Evolutionary conservation across 768 basidiomycete species (phyloP), one percentile per base, ranked within the genome.

Genomic region (Psilocybe cubensis): DNA sequence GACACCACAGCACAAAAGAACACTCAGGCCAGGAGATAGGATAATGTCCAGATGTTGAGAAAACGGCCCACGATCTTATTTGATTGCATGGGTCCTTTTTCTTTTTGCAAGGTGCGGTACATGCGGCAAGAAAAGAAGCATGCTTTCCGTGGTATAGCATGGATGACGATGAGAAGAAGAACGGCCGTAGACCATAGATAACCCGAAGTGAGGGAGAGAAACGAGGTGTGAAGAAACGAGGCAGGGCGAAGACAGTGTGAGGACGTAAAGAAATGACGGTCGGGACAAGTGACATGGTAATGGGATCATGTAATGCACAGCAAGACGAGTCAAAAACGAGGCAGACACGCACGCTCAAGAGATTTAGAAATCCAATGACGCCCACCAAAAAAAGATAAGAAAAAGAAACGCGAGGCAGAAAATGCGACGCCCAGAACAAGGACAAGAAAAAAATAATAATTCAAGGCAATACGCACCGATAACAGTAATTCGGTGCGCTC

Each of bases 401-500:
- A 38, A 35, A 42, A 57, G n/a, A 52, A 48, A 42, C 21, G 21
- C 11, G 24, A 8, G 51, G 25, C 10, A 20, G 14, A 18, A 40
- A n/a, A n/a, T n/a, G n/a, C 33, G 27, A 35, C 23, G 20, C 33
- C 27, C 28, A 21, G 2, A 38, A n/a, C 44, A 25, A 21, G 21
- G 52, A 9, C 29, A 29, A 47, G 17, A 41, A 41, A 40, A 25
- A 52, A 44, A 25, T 0, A 58, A 31, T 20, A 31, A 3, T 17
- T 27, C 17, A 40, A 24, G 8, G 42, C 44, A 31, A 54, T 14
- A 80, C 87, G 60, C 66, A 96, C 92, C 96, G 81, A 74, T 98
- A 98, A 74, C 96, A 98, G 71, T 98, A 98, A 74, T 98, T 98
- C 12, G 96, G 96, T 3, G 95, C 96, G 66, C 91, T 94, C 96